phyloP scores from a whole-genome alignment of 2,329 filamentous ascomycete genomes.

The Trichoderma cornu-damae region DNA sequence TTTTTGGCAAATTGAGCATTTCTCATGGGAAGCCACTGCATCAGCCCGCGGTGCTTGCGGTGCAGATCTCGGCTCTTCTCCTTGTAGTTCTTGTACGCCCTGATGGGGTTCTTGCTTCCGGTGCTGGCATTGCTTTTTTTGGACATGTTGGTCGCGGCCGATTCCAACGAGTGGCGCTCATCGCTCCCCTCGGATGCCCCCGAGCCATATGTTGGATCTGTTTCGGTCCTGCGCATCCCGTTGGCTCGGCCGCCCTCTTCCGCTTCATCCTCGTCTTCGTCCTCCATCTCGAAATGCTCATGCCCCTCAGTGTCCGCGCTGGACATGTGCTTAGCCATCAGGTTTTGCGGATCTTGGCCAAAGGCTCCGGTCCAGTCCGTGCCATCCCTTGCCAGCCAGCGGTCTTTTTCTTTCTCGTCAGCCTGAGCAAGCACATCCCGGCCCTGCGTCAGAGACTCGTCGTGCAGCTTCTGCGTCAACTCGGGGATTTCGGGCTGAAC shows the following conservation, averaged over 20 bases:
- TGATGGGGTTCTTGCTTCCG: slow-evolving; percentile 49
- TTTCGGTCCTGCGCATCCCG: slow-evolving; percentile 54
- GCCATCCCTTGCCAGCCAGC: slow-evolving; percentile 74
- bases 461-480: slow-evolving; percentile 69
- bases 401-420: slow-evolving; percentile 64
- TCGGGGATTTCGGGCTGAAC: slow-evolving; percentile 71
- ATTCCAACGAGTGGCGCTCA: slow-evolving; percentile 37
- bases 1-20: slow-evolving; percentile 85
- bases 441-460: slow-evolving; percentile 71
- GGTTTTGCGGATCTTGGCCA: slow-evolving; percentile 62
- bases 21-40: slow-evolving; percentile 91
- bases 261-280: slow-evolving; percentile 29
- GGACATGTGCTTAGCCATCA: slow-evolving; percentile 35
- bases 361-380: slow-evolving; percentile 86
- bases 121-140: slow-evolving; percentile 28
- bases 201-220: slow-evolving; percentile 24
- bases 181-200: slow-evolving; percentile 28
- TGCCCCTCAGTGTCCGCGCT: slow-evolving; percentile 35
- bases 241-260: slow-evolving; percentile 44
- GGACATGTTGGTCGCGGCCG: slow-evolving; percentile 29
- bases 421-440: slow-evolving; percentile 75
- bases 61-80: slow-evolving; percentile 68
- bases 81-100: slow-evolving; percentile 58
- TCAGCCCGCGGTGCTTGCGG: slow-evolving; percentile 79
- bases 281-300: slow-evolving; percentile 38